Evolutionary conservation across 1,284 basidiomycete species (phyloP), one percentile per base, ranked within the genome.

Genomic region (Microbotryum silenes-acaulis): DNA sequence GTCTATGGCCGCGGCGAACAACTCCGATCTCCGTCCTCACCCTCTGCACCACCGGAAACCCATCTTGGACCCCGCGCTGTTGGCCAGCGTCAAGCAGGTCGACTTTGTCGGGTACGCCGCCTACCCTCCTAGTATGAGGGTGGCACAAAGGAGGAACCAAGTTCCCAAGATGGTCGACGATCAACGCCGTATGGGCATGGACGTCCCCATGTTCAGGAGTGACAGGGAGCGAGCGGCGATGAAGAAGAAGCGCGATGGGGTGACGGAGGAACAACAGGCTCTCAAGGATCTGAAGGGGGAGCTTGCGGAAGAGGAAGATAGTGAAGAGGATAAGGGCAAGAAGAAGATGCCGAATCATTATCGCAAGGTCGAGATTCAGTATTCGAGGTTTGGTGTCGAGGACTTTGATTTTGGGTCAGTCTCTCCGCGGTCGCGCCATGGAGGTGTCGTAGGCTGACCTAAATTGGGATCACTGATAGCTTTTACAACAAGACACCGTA

Each of bases 361-460:
- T 75, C 84, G 88, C 51, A 86, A 87, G 72, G 91, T 97, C 48
- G 91, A 96, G 75, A 98, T 99, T 72, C 91, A 96, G 76, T 98
- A 98, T 75, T 94, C 91, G 53, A 91, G 91, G 71, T 99, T 98
- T 70, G 94, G 94, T n/a, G 89, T 97, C 29, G 94, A 94, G 74
- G 94, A 99, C 76, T 99, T 99, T 73, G 96, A 99, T 75, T 99
- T 98, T 73, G 93, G 82, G 89, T 90, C 72, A 62, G 79, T 72
- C 21, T 45, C 0, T 46, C 46, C 54, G 16, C 14, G 10, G 37
- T 42, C 37, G 27, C 27, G 27, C 27, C 27, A 27, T 27, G 6
- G 27, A 27, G 27, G 27, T 27, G 27, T 27, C 27, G 6, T 27
- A 27, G 6, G 27, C 27, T 27, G 27, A 27, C 27, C 6, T 6